Percentiles rank a stretch among this genome's conserved stretches.
Conservation (phyloP, 768 basidiomycete genomes). For the Phylloporus rhodoxanthus region DNA sequence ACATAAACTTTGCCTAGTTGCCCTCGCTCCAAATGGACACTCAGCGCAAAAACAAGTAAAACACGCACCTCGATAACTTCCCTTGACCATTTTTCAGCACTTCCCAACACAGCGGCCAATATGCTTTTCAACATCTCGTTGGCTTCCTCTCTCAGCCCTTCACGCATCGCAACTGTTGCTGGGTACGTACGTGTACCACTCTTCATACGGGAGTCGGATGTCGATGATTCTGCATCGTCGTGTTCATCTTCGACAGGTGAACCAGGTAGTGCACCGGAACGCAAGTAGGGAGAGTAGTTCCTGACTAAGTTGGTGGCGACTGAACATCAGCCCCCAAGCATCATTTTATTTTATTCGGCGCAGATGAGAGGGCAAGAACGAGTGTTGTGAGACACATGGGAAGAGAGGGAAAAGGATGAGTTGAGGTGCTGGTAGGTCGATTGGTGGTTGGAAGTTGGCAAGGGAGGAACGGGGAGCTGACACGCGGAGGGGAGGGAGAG, state of each 20-base stretch:
- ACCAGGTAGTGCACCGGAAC: slow-evolving; percentile 24
- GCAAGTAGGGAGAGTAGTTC: slow-evolving; percentile 86
- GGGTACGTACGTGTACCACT: slow-evolving; percentile 48
- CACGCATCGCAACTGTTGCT: slow-evolving; percentile 62
- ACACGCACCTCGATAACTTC: slow-evolving; percentile 37
- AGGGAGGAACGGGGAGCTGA: slow-evolving; percentile 14
- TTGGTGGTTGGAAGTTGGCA: slow-evolving; percentile 24
- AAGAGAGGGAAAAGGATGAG: slow-evolving; percentile 26
- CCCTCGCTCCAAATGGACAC: neutral
- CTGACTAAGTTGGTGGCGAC: slow-evolving; percentile 85
- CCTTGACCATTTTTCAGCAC: slow-evolving; percentile 55
- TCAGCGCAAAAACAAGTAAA: slow-evolving; percentile 1
- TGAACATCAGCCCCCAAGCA: slow-evolving; percentile 62
- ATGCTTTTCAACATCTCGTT: slow-evolving; percentile 70
- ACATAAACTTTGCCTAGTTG: slow-evolving; percentile 37
- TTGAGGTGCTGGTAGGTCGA: slow-evolving; percentile 21
- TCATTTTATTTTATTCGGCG: slow-evolving; percentile 20
- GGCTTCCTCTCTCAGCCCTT: slow-evolving; percentile 59
- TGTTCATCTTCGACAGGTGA: slow-evolving; percentile 5
- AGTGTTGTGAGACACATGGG: slow-evolving; percentile 18
- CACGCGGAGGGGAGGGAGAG: slow-evolving; percentile 15
- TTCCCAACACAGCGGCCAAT: slow-evolving; percentile 16
- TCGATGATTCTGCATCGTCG: slow-evolving; percentile 1
- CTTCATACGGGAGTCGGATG: slow-evolving; percentile 38
- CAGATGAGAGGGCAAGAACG: slow-evolving; percentile 29